Evolutionary conservation across 2,329 filamentous ascomycete species (phyloP), one percentile per base, ranked within the genome.

Genomic region (Cercospora berteroae): DNA sequence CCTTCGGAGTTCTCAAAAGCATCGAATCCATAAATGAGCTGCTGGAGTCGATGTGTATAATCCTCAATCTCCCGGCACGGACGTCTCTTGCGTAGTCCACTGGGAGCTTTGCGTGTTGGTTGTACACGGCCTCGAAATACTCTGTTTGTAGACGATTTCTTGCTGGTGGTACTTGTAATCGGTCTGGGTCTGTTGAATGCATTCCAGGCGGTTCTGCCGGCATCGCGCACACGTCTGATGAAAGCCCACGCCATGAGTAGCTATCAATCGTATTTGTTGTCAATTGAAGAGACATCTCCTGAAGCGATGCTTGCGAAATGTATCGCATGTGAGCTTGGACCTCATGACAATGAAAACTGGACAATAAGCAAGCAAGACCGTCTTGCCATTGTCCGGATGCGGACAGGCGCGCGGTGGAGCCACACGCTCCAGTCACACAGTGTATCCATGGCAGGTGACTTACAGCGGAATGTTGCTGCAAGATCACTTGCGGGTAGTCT

Each of bases 51-150:
- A 25, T 27, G 23, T 16, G 48, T 57, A 48, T 56, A 63, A 29
- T 63, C 60, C 39, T 56, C 48, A 13, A 63, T 63, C 7, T 29
- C 33, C 31, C 60, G 48, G 25, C 60, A 63, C 16, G 60, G 60
- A 12, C 60, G 44, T 29, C 25, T 29, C 7, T 31, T 57, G 25
- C 25, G 52, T 13, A 23, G 5, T 57, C 52, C 52, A 20, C 23
- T 57, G 13, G 23, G 8, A n/a, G 52, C 25, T 20, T 57, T 57
- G 25, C 52, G 52, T 33, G 8, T 33, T 12, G 52, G 52, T 16
- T 57, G 52, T 20, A 57, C 52, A 20, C 52, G 52, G 27, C 52
- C 52, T 29, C 52, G 52, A 4, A 57, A 57, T 10, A 57, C n/a
- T 57, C 25, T 57, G 52, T 33, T 29, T 9, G 25, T 57, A 13